Base-by-base conservation (phyloP, 169 alveolate species). In the Plasmodium knowlesi region DNA sequence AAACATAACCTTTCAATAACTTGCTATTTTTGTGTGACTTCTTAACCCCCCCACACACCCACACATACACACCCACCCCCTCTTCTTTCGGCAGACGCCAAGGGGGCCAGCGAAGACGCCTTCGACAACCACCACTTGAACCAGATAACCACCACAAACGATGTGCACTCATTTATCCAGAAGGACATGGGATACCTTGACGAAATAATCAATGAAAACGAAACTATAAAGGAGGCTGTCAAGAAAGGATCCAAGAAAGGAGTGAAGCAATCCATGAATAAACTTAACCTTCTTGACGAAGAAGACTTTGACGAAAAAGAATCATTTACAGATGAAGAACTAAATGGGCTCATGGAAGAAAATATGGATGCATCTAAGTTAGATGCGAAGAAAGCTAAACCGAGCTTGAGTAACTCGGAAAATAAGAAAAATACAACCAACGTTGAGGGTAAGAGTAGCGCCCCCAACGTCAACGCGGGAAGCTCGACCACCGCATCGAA, bases 61-160 rank as follows among this genome's bases (percentile, higher is more conserved):
- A n/a, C n/a, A n/a, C n/a, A n/a, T n/a, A n/a, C n/a, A n/a, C n/a
- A n/a, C n/a, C n/a, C n/a, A n/a, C n/a, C n/a, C 74, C 0, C 8
- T 32, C 3, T 32, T 32, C 3, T n/a, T n/a, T 6, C 28, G 5
- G 8, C 25, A 83, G 50, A 25, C 34, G 19, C 34, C 30, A 67
- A 46, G 22, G 34, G 73, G 19, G 37, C 6, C 70, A 19, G 34
- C 34, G 90, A 43, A 34, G 89, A 89, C n/a, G 14, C 39, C 39
- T 81, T 81, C 76, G 95, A 91, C 30, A 82, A 91, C 41, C 39
- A 82, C 30, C 72, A 91, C 61, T 30, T 82, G 34, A 71, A 91
- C 50, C 30, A 91, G 30, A 81, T 91, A 2, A 30, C 1, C 28
- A 14, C 16, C 22, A 46, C 84, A 14, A 22, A 4, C 19, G 80